These are phyloP conservation scores for Tricholoma sp. DNA, from an alignment of 768 basidiomycete species.

Conservation along the genomic window DNA sequence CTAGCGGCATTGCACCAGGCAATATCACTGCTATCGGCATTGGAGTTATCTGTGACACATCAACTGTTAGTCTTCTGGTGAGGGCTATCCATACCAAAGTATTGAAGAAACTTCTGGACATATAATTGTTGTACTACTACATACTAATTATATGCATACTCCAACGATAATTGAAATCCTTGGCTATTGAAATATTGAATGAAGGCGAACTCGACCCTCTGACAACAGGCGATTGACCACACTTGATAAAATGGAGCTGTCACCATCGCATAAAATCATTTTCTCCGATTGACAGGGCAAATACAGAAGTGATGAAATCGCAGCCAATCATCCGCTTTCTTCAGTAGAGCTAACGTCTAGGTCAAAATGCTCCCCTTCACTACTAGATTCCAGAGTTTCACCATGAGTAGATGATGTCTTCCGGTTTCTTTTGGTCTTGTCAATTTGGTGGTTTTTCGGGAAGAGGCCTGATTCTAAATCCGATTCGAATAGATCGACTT, in stretches of 20 bases:
- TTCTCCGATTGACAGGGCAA: too few relatives aligned
- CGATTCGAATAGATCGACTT: conserved; percentile 29
- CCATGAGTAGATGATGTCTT: conserved; percentile 1
- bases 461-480: conserved; percentile 18
- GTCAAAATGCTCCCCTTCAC: conserved; percentile 26
- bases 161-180: not conserved
- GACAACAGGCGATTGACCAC: too few relatives aligned
- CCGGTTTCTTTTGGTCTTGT: conserved; percentile 1
- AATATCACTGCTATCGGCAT: conserved; percentile 54
- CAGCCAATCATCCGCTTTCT: not conserved
- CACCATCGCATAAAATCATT: too few relatives aligned
- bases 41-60: conserved; percentile 56
- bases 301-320: not conserved
- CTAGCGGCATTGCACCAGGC: conserved; percentile 26
- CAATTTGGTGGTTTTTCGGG: not conserved
- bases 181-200: not conserved
- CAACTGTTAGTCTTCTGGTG: conserved; percentile 40
- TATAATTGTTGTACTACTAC: not conserved
- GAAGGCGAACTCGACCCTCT: not conserved
- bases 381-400: conserved; percentile 10
- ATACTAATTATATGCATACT: not conserved
- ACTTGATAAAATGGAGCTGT: too few relatives aligned
- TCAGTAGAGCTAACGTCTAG: conserved; percentile 19
- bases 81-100: conserved; percentile 32
- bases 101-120: not conserved